Conservation (phyloP, 805 yeast genomes). For the Candida succiphila region DNA sequence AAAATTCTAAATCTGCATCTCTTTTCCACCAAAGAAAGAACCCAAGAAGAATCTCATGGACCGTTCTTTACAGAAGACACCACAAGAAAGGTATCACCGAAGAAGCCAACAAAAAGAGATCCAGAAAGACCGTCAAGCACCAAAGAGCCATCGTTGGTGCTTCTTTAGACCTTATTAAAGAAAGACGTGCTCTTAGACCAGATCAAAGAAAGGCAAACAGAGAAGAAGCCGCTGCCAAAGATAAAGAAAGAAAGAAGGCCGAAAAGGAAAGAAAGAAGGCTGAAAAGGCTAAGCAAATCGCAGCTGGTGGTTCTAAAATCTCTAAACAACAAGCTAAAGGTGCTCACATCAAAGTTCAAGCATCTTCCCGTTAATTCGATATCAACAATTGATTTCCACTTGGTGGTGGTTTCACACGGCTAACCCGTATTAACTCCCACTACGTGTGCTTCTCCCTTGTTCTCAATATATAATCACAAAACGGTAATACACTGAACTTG, state of each 20-base stretch:
- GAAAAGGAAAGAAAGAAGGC: conserved; percentile 94
- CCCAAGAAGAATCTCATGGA: conserved; percentile 99
- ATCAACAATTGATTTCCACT: too few relatives aligned
- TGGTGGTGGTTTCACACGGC: too few relatives aligned
- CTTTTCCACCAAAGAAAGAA: conserved; percentile 99
- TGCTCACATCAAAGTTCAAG: conserved; percentile 94
- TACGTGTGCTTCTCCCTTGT: too few relatives aligned
- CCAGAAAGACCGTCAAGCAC: conserved; percentile 95
- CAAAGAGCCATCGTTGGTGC: conserved; percentile 99
- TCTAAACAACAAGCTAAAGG: conserved; percentile 98
- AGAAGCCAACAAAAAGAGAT: conserved; percentile 94
- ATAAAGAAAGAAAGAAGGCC: conserved; percentile 84
- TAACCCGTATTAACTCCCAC: too few relatives aligned
- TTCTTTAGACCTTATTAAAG: conserved; percentile 94
- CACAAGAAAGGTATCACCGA: conserved; percentile 99
- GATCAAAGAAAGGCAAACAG: conserved; percentile 97
- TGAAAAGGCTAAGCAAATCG: conserved; percentile 76
- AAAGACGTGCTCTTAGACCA: conserved; percentile 93
- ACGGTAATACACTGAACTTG: too few relatives aligned
- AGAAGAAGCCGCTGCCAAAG: conserved; percentile 76
- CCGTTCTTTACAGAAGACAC: conserved; percentile 98
- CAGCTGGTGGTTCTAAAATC: conserved; percentile 65
- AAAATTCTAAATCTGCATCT: conserved; percentile 93
- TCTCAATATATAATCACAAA: too few relatives aligned
- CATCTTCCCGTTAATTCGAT: conserved; percentile 80